These are phyloP conservation scores for Amanita pallidorosea DNA, from an alignment of 768 basidiomycete species.

Conservation along the genomic window DNA sequence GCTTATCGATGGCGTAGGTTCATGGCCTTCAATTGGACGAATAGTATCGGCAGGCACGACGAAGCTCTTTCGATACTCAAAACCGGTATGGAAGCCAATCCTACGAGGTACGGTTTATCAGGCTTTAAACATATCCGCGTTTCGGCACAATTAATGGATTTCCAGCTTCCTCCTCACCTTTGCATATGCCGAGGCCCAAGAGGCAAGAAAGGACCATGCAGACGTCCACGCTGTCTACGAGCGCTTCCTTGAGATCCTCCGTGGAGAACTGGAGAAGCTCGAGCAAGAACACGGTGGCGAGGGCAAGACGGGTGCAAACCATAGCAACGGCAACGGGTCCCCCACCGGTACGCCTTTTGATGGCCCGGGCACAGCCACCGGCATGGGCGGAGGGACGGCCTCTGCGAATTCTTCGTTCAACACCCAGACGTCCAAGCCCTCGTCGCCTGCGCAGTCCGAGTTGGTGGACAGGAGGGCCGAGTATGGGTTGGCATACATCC, in stretches of 20 bases:
- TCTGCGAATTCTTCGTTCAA: conserved; percentile 28
- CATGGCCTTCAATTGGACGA: conserved; percentile 83
- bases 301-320: background rate
- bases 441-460: conserved; percentile 36
- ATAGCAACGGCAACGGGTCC: background rate
- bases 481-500: conserved; percentile 71
- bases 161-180: conserved; percentile 82
- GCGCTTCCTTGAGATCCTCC: conserved; percentile 58
- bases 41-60: conserved; percentile 62
- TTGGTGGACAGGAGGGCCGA: conserved; percentile 50
- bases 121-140: background rate
- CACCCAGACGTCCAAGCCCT: conserved; percentile 36
- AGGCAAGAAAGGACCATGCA: conserved; percentile 42
- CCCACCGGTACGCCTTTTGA: background rate
- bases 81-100: conserved; percentile 82
- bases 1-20: conserved; percentile 44
- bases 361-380: conserved; percentile 2
- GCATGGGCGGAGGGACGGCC: conserved; percentile 18
- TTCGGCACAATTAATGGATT: background rate
- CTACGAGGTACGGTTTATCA: conserved; percentile 42
- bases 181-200: conserved; percentile 70
- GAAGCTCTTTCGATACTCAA: conserved; percentile 76
- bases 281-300: conserved; percentile 30
- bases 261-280: conserved; percentile 49
- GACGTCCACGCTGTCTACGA: conserved; percentile 69